phyloP scores from a whole-genome alignment of 345 rosid species.

The Angophora floribunda region DNA sequence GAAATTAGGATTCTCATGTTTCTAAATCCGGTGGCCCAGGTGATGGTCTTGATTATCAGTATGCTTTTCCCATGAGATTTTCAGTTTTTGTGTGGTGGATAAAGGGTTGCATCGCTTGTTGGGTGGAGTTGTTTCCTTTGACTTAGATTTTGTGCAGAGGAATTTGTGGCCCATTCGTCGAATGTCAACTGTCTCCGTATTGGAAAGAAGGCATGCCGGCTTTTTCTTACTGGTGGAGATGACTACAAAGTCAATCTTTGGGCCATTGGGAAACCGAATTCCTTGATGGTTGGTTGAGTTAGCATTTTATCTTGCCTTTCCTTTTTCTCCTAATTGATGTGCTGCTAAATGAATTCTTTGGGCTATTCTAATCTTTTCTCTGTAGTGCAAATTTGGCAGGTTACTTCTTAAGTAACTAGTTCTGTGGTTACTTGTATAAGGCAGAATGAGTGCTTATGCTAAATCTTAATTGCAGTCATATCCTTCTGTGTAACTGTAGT shows the following conservation, averaged over 20 bases:
- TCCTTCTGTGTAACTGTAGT: neutral
- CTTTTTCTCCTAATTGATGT: neutral
- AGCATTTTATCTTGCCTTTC: neutral
- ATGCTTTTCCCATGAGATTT: neutral
- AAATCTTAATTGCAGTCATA: neutral
- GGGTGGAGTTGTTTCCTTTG: slow-evolving; percentile 24
- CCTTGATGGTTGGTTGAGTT: slow-evolving; percentile 57
- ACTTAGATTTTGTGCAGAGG: slow-evolving; percentile 52
- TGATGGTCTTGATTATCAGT: neutral
- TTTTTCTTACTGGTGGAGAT: slow-evolving; percentile 83
- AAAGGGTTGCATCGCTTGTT: neutral
- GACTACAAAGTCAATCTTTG: slow-evolving; percentile 89
- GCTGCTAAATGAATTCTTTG: neutral
- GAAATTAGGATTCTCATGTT: neutral
- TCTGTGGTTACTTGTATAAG: neutral
- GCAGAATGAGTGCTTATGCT: neutral
- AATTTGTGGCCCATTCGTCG: slow-evolving; percentile 84
- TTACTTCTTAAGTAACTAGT: neutral
- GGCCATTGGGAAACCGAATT: slow-evolving; percentile 82
- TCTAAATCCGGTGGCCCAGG: neutral
- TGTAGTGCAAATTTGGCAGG: neutral
- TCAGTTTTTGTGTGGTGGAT: neutral
- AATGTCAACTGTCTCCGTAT: slow-evolving; percentile 78
- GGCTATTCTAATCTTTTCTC: neutral
- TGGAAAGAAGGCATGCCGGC: slow-evolving; percentile 73